phyloP scores from a whole-genome alignment of 192 early-diverging fungal genomes.

The Coemansia sp. region DNA sequence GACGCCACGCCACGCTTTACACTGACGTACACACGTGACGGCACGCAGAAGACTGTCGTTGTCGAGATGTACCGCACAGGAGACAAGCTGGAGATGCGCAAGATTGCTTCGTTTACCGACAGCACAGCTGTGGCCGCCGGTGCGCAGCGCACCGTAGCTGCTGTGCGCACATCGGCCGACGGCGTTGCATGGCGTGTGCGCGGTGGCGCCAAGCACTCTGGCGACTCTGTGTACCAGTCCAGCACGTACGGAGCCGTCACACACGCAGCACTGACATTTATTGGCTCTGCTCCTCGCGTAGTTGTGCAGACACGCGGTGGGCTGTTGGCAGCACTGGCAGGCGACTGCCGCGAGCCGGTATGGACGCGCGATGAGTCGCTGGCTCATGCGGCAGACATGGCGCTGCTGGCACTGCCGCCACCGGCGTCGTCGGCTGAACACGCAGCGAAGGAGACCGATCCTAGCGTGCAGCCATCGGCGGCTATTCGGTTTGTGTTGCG shows the following conservation, averaged over 20 bases:
- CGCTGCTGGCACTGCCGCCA: conserved; percentile 78
- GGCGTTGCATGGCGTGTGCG: conserved; percentile 30
- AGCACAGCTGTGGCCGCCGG: conserved; percentile 11
- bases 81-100: conserved; percentile 44
- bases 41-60: conserved; percentile 40
- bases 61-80: conserved; percentile 38
- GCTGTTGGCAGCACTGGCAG: conserved; percentile 57
- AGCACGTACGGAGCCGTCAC: conserved; percentile 44
- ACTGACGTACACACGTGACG: conserved; percentile 36
- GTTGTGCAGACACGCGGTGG: conserved; percentile 64
- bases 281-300: conserved; percentile 31
- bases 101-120: conserved; percentile 28
- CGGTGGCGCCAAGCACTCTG: conserved; percentile 19
- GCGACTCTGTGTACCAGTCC: conserved; percentile 36
- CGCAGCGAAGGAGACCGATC: conserved; percentile 38
- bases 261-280: conserved; percentile 11
- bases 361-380: conserved; percentile 92
- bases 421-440: conserved; percentile 55
- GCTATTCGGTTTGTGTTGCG: conserved; percentile 69
- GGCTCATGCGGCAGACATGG: conserved; percentile 64
- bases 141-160: conserved; percentile 11
- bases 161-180: conserved; percentile 15
- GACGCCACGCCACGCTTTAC: conserved; percentile 26
- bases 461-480: conserved; percentile 60
- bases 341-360: conserved; percentile 34